Evolutionary conservation across 192 early-diverging fungal genomes (phyloP).

Genomic region (Podila horticola): DNA sequence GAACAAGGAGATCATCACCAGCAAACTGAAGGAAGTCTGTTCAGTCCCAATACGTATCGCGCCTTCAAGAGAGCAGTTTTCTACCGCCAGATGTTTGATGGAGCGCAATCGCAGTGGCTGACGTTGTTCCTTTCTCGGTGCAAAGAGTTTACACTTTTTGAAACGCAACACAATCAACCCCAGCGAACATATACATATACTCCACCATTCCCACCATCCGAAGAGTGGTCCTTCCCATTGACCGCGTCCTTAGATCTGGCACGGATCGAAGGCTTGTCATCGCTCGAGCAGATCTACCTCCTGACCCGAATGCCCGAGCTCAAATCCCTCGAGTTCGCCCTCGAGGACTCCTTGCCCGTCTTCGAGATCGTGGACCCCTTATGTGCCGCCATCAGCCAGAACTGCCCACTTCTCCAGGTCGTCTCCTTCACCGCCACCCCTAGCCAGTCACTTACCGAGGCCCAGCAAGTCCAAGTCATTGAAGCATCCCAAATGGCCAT

Average conservation of each 20-base stretch:
- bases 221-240: not conserved
- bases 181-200: no score
- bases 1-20: no score
- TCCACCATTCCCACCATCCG: not conserved
- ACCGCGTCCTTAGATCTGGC: not conserved
- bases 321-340: not conserved
- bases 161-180: not conserved
- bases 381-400: not conserved
- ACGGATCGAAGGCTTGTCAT: not conserved
- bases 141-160: not conserved
- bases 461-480: slow-evolving; percentile 1
- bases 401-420: not conserved
- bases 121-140: not conserved
- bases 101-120: not conserved
- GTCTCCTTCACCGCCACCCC: not conserved
- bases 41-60: not conserved
- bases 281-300: not conserved
- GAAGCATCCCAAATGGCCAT: not conserved
- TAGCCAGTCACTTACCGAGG: not conserved
- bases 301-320: not conserved
- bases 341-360: not conserved
- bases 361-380: not conserved
- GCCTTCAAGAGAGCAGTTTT: not conserved
- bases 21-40: not conserved
- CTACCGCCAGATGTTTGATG: not conserved